Base-by-base conservation (phyloP, 1,139 yeast species). In the Candida smagusa region DNA sequence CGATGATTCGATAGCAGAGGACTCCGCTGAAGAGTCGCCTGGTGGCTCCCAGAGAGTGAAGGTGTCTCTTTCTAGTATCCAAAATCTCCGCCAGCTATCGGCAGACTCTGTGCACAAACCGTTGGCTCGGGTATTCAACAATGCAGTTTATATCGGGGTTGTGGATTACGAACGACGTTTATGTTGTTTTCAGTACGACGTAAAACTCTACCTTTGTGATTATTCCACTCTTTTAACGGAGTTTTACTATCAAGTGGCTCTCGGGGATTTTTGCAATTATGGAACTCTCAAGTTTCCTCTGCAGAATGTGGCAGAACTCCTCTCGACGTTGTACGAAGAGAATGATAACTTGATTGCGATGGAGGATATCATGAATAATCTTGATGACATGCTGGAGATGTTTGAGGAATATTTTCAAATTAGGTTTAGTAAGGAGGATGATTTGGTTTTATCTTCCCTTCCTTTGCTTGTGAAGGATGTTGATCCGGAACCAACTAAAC, bases 121-220 rank as follows among this genome's bases (percentile, higher is more conserved):
- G 4, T 58, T 92, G 22, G 83, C 96, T 0, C 74, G 77, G 31
- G 62, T 87, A 1, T 79, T 92, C 56, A 74, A 82, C 12, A 79
- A 84, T 41, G 77, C 85, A 37, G 78, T 83, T 0, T 88, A 75
- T 53, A 82, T 92, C 7, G 98, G 99, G 0, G 64, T 92, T 4
- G 92, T 87, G 1, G 97, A 90, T 56, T 76, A 74, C 21, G 54
- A 59, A 4, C 74, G 79, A 45, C 66, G 97, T 28, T 62, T 92
- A 12, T 81, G 85, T 11, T 85, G 96, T 19, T 70, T 92, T 37
- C 99, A 94, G 54, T 77, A 81, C 52, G 96, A 84, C 45, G 84
- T 90, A 8, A 79, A 79, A 41, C 65, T 92, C 25, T 84, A 75
- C 53, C 60, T 92, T 13, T 80, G 94, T 29, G 97, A 92, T 57